Conservation (phyloP, 495 filamentous ascomycete genomes). For the Mycothermus thermophilus region DNA sequence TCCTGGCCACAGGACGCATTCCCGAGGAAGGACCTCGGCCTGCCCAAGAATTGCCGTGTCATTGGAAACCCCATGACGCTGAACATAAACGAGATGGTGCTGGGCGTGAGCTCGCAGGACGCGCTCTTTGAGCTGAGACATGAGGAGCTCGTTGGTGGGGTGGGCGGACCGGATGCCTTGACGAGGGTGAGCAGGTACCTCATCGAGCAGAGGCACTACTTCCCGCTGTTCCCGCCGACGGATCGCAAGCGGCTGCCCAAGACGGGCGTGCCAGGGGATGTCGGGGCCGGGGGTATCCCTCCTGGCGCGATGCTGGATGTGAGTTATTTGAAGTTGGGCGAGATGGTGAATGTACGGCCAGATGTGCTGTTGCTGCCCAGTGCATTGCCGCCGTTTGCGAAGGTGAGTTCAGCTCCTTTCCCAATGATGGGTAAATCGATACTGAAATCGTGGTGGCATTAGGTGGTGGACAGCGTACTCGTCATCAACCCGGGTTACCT, state of each 20-base stretch:
- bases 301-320: conserved; percentile 65
- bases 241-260: conserved; percentile 53
- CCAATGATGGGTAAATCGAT: too few relatives aligned
- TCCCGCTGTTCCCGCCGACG: conserved; percentile 71
- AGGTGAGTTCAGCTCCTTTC: conserved; percentile 45
- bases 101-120: conserved; percentile 74
- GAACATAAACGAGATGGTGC: conserved; percentile 66
- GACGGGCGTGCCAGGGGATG: conserved; percentile 32
- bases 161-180: conserved; percentile 43
- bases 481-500: conserved; percentile 78
- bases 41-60: conserved; percentile 59
- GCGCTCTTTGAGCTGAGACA: conserved; percentile 61
- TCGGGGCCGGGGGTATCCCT: conserved; percentile 37
- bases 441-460: too few relatives aligned
- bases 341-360: conserved; percentile 71
- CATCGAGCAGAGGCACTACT: conserved; percentile 79
- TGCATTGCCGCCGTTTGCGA: conserved; percentile 69
- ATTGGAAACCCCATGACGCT: conserved; percentile 82
- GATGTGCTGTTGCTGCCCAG: conserved; percentile 81
- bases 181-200: conserved; percentile 56
- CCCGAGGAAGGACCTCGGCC: conserved; percentile 48
- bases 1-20: conserved; percentile 85
- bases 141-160: conserved; percentile 54
- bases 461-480: conserved; percentile 76
- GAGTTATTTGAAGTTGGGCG: conserved; percentile 76